phyloP scores from a whole-genome alignment of 495 filamentous ascomycete species.

The Penicillium waksmanii region DNA sequence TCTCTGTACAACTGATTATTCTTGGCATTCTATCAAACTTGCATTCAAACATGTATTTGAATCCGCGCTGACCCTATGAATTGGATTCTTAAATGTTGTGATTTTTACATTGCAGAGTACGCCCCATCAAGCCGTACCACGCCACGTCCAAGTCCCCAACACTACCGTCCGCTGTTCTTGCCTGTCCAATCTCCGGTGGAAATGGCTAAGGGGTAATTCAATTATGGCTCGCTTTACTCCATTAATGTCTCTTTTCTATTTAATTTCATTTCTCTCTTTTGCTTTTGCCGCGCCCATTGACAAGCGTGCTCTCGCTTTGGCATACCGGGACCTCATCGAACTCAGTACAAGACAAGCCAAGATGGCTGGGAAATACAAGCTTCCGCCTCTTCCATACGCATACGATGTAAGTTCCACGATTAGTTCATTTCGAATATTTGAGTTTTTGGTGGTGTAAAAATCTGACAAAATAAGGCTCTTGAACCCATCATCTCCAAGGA shows the following conservation, averaged over 20 bases:
- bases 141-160: neutral
- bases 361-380: conserved; percentile 28
- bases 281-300: neutral
- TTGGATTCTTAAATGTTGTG: neutral
- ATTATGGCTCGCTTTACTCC: neutral
- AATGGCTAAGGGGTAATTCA: neutral
- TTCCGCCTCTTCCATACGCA: conserved; percentile 47
- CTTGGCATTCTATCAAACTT: conserved; percentile 1
- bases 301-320: neutral
- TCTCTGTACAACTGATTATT: neutral
- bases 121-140: neutral
- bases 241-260: neutral
- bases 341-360: conserved; percentile 2
- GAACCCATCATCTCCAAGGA: conserved; percentile 91
- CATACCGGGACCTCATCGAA: conserved; percentile 2
- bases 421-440: neutral
- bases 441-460: neutral
- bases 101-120: neutral
- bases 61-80: neutral
- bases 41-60: neutral
- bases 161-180: neutral
- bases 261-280: neutral
- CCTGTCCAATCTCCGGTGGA: neutral
- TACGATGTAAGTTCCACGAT: conserved; percentile 39
- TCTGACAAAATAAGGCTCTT: conserved; percentile 59